Evolutionary conservation across 495 filamentous ascomycete genomes (phyloP).

Genomic region (Poronia punctata): DNA sequence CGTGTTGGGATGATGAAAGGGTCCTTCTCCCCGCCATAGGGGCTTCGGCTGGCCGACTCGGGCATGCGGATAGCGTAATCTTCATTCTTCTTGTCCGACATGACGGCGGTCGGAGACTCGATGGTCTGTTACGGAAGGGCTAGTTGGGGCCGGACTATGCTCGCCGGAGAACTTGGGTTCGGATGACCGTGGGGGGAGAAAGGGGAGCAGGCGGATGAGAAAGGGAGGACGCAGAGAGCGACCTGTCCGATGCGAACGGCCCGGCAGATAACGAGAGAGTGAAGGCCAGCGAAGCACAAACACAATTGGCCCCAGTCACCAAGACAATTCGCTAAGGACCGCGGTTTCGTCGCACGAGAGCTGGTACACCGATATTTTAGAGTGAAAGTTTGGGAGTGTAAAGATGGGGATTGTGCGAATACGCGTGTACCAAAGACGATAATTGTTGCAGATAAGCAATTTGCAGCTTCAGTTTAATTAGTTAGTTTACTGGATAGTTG

Average conservation of each 20-base stretch:
- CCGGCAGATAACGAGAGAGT: constrained; percentile 1
- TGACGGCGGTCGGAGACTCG: constrained; percentile 15
- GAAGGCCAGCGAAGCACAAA: not conserved
- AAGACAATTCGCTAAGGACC: constrained; percentile 3
- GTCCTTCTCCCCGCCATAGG: constrained; percentile 50
- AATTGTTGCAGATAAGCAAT: too few species aligned
- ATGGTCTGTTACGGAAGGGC: not conserved
- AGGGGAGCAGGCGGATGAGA: not conserved
- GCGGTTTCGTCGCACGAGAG: constrained; percentile 6
- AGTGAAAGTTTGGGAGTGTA: constrained; percentile 3
- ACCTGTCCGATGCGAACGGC: not conserved
- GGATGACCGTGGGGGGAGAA: constrained; percentile 1
- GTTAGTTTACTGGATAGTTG: too few species aligned
- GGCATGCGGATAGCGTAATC: constrained; percentile 69
- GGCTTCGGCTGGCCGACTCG: constrained; percentile 33
- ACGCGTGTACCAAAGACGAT: too few species aligned
- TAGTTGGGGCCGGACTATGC: not conserved
- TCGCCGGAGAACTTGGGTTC: not conserved
- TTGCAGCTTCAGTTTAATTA: too few species aligned
- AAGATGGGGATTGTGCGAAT: not conserved
- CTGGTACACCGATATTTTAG: not conserved
- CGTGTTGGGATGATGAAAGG: constrained; percentile 32
- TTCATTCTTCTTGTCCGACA: constrained; percentile 77
- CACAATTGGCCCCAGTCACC: constrained; percentile 3
- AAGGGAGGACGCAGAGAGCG: not conserved